Evolutionary conservation across 306 rosid genomes (phyloP).

Genomic region (Gynostemma pentaphyllum): DNA sequence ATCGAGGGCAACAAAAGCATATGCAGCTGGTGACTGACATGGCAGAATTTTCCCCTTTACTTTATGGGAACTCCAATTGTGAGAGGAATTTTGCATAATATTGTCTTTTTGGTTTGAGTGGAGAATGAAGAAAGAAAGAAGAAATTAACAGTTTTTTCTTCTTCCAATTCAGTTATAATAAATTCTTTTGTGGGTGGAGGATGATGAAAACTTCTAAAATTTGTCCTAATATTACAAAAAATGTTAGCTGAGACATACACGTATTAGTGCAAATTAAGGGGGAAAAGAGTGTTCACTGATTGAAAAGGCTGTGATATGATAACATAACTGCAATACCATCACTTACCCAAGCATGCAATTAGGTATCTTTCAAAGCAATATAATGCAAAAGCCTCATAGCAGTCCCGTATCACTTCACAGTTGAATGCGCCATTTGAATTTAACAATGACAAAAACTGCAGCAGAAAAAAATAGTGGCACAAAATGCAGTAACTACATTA

Average conservation of each 20-base stretch:
- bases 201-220: no score
- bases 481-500: neutral
- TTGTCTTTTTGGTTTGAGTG: neutral
- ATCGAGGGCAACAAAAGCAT: neutral
- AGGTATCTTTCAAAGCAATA: conserved; percentile 97
- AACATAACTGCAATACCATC: conserved; percentile 3
- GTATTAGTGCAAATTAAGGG: neutral
- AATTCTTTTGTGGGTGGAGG: no score
- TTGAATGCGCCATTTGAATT: conserved; percentile 87
- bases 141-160: no score
- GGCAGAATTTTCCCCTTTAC: neutral
- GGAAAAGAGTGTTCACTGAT: neutral
- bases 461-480: conserved; percentile 8
- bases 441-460: conserved; percentile 84
- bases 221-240: neutral
- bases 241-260: neutral
- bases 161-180: no score
- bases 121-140: neutral
- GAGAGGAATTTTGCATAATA: neutral
- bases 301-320: neutral
- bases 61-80: neutral
- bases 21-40: neutral
- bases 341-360: conserved; percentile 94
- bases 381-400: conserved; percentile 97
- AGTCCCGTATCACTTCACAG: conserved; percentile 87